Base-by-base conservation (phyloP, 129 eudicot species). In the Gnaphalium uliginosum region DNA sequence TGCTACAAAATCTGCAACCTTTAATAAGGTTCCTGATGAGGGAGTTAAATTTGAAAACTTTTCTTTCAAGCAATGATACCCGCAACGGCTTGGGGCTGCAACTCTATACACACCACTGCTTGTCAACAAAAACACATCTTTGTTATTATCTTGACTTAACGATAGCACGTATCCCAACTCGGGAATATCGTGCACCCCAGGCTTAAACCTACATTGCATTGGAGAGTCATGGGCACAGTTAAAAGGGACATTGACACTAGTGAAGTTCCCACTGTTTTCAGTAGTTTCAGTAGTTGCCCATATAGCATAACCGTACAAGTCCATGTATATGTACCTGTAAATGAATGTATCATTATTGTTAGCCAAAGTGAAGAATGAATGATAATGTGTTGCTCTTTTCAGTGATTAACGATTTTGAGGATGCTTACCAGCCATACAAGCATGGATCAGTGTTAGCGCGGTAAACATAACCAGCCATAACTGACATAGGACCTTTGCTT, bases 81-180 rank as follows among this genome's bases (percentile, higher is more conserved):
- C 79, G 69, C 98, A 92, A 1, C 92, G 90, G 66, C 92, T 89
- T 0, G 96, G 92, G 64, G 81, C 86, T 17, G 82, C 90, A 37
- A 92, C 66, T 77, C 98, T 86, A 79, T 89, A 92, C 50, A 92
- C 90, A 19, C 96, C 96, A 69, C 83, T 92, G 75, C 85, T 87
- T 7, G 94, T 74, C 50, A 92, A 70, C 30, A 92, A 70, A 59
- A 78, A 92, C 30, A 84, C 68, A 26, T 92, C 89, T 73, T 83
- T 86, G n/a, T 79, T 74, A 71, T 89, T 87, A 76, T 92, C 98
- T 75, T 92, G 86, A 3, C 94, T 86, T 53, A 87, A 85, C 8
- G 98, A 89, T 67, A 89, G 68, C 60, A 92, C 75, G 72, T 89
- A 92, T 1, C 90, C 89, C 53, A 87, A 67, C 7, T 86, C 85